Percentiles rank a stretch among this genome's conserved stretches.
phyloP scores from a whole-genome alignment of 106 monocot species.

The Iris macrosiphon region DNA sequence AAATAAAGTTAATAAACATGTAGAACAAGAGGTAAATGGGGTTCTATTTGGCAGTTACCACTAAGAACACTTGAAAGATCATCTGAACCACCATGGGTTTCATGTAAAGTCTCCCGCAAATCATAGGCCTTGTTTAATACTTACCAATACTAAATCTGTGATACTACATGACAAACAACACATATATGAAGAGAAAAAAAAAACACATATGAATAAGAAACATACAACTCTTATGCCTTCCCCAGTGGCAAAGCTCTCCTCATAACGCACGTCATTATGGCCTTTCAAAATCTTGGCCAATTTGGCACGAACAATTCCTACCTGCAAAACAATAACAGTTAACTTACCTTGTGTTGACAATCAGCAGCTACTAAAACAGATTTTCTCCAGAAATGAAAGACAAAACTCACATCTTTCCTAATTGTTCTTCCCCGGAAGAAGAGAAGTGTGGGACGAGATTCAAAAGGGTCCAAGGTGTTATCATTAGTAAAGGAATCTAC shows the following conservation, averaged over 20 bases:
- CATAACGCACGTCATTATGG: conserved; percentile 51
- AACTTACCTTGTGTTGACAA: no score
- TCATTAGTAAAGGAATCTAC: conserved; percentile 64
- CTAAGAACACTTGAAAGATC: neutral
- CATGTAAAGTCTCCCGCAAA: neutral
- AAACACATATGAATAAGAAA: neutral
- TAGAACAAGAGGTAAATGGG: no score
- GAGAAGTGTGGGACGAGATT: conserved; percentile 62
- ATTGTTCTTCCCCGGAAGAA: conserved; percentile 83
- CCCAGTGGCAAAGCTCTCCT: conserved; percentile 67
- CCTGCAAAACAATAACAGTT: conserved; percentile 27
- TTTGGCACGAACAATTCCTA: conserved; percentile 61
- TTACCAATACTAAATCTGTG: no score
- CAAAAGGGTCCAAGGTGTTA: conserved; percentile 52
- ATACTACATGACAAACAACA: no score
- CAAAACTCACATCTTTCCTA: conserved; percentile 61
- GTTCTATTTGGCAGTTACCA: neutral
- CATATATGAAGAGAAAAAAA: no score
- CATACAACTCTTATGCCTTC: conserved; percentile 72
- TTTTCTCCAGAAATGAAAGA: no score
- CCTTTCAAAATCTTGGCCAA: conserved; percentile 62
- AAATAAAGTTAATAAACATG: neutral
- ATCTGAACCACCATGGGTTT: neutral
- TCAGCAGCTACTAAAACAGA: no score
- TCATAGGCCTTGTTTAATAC: neutral